Evolutionary conservation across 2,329 filamentous ascomycete genomes (phyloP).

Genomic region (Zymoseptoria ardabiliae): DNA sequence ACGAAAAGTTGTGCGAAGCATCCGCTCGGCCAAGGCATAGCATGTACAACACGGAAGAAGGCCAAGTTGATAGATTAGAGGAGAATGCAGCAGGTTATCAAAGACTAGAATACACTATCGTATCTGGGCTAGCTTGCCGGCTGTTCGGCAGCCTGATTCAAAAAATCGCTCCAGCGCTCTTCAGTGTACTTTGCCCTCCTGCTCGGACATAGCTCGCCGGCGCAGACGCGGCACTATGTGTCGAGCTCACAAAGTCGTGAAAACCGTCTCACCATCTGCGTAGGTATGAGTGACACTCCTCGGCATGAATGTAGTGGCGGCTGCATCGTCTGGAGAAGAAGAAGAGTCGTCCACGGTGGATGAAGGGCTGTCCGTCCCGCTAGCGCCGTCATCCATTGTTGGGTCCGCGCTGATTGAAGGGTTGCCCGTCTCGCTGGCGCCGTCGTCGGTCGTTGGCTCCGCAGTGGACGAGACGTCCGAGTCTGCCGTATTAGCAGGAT

Average conservation of each 20-base stretch:
- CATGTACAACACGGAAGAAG: not conserved
- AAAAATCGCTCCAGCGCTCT: not conserved
- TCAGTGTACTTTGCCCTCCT: not conserved
- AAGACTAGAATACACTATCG: not conserved
- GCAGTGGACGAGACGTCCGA: not conserved
- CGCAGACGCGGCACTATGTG: not conserved
- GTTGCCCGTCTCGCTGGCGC: not conserved
- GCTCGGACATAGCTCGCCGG: not conserved
- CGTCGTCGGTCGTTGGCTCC: not conserved
- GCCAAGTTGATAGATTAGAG: not conserved
- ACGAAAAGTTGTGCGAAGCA: too few species aligned
- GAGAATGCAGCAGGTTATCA: not conserved
- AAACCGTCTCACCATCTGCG: not conserved
- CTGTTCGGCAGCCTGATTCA: not conserved
- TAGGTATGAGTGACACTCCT: constrained; percentile 1
- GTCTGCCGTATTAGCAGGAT: not conserved
- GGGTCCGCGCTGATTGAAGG: not conserved
- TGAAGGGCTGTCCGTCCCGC: not conserved
- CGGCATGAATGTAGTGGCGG: not conserved
- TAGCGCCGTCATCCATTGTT: not conserved
- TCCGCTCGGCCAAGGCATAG: too few species aligned
- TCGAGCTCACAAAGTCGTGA: constrained; percentile 4
- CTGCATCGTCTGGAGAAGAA: not conserved
- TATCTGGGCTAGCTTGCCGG: not conserved
- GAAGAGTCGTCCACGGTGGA: not conserved